Evolutionary conservation across 495 filamentous ascomycete species (phyloP), one percentile per base, ranked within the genome.

Genomic region (Podospora didyma): DNA sequence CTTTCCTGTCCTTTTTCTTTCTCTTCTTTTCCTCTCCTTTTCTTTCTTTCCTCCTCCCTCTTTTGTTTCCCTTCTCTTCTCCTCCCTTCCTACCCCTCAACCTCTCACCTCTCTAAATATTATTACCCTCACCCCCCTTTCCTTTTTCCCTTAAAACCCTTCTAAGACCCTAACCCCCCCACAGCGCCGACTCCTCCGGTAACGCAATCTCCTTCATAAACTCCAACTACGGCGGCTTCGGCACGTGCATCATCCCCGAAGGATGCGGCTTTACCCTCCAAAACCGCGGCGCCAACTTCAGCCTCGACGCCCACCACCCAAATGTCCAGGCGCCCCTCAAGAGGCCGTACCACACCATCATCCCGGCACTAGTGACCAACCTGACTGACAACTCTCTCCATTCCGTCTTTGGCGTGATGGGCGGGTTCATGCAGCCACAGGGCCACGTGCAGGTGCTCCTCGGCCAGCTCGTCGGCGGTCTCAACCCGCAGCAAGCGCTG

Each of bases 391-490:
- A 79, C 19, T 83, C 76, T 17, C 71, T 98, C 55, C 88, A 96
- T 65, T 84, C 82, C 39, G 89, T 96, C 0, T 96, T 90, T 61
- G 95, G 94, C 46, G 92, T 96, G 48, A 97, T 97, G 94, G 94
- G 94, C 58, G 94, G 94, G 31, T 96, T 92, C 72, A 97, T 98
- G 95, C 94, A 98, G 76, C 94, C 94, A 0, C 94, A 97, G 75
- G 94, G 94, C 10, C 94, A 98, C 65, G 89, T 97, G 14, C 94
- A 98, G 71, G 90, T 97, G 2, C 73, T 98, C 50, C 79, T 97
- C 7, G 96, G 96, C 55, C 90, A 95, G 84, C 70, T 96, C 3
- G 85, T 88, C 0, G 96, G 94, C 68, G 83, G 85, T n/a, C 79
- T 89, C 62, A 86, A 82, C 53, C 90, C 92, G 26, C 94, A 98